Conservation (phyloP, 805 yeast species). For the Starmera pachycereana region DNA sequence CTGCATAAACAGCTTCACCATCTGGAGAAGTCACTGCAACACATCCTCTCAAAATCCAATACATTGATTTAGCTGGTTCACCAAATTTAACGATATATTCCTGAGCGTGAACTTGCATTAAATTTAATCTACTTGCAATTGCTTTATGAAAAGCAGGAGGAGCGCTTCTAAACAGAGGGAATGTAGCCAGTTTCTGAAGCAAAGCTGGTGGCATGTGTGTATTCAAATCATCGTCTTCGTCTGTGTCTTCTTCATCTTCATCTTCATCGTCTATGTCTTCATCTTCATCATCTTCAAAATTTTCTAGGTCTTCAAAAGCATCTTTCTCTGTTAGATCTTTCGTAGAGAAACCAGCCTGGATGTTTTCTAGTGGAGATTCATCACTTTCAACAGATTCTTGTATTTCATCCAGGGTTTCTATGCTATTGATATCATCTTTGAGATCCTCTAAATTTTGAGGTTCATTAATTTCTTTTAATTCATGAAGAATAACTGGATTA, state of each 20-base stretch:
- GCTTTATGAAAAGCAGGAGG: constrained; percentile 54
- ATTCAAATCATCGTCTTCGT: constrained; percentile 1
- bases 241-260: neutral
- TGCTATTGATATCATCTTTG: too few species aligned
- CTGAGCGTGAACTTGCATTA: constrained; percentile 57
- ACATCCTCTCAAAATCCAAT: constrained; percentile 68
- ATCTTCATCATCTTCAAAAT: neutral
- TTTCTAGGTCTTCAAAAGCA: neutral
- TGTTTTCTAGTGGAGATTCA: too few species aligned
- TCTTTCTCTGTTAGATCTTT: too few species aligned
- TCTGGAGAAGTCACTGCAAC: constrained; percentile 72
- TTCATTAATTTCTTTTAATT: too few species aligned
- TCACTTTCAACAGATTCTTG: too few species aligned
- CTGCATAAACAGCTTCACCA: constrained; percentile 68
- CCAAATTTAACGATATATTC: constrained; percentile 62
- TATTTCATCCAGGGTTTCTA: too few species aligned
- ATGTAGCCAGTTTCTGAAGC: constrained; percentile 41
- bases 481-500: too few species aligned
- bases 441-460: too few species aligned
- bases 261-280: constrained; percentile 5
- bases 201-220: constrained; percentile 39
- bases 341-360: too few species aligned
- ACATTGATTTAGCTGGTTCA: constrained; percentile 67
- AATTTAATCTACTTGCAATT: constrained; percentile 44
- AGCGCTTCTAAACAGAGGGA: constrained; percentile 57